Evolutionary conservation across 2,329 filamentous ascomycete species (phyloP).

Genomic region (Aspergillus novoparasiticus): DNA sequence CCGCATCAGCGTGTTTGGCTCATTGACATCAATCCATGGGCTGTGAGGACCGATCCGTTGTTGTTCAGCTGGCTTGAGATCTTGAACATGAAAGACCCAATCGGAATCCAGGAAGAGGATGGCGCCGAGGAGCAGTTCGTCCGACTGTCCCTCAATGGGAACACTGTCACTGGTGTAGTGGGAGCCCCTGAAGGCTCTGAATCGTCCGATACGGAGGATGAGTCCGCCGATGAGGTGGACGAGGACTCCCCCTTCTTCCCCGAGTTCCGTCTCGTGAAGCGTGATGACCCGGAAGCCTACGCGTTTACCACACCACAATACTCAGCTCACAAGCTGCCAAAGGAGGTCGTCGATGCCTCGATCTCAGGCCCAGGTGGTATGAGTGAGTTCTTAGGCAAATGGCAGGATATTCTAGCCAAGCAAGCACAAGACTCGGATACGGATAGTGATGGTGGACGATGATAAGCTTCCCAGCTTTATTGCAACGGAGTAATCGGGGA

Average conservation of each 20-base stretch:
- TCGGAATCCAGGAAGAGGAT: constrained; percentile 36
- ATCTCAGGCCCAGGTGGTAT: constrained; percentile 72
- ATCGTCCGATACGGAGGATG: constrained; percentile 35
- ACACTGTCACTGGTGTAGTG: constrained; percentile 17
- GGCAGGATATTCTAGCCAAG: constrained; percentile 62
- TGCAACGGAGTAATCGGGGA: not conserved
- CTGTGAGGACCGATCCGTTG: constrained; percentile 81
- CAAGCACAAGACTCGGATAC: constrained; percentile 42
- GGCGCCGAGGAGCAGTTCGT: constrained; percentile 35
- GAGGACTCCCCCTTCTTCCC: constrained; percentile 59
- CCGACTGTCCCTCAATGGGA: constrained; percentile 36
- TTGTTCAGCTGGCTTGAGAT: constrained; percentile 91
- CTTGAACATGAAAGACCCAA: constrained; percentile 63
- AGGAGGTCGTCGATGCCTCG: constrained; percentile 78
- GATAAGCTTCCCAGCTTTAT: not conserved
- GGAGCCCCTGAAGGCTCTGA: constrained; percentile 28
- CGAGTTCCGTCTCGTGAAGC: constrained; percentile 79
- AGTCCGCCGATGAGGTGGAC: constrained; percentile 54
- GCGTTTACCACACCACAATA: constrained; percentile 84
- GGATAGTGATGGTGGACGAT: constrained; percentile 37
- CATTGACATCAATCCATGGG: constrained; percentile 96
- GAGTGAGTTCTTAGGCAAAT: constrained; percentile 76
- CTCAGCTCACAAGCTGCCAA: constrained; percentile 92
- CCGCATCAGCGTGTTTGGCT: constrained; percentile 76
- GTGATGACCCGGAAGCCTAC: constrained; percentile 85